A percentile compares a stretch with the other conserved stretches of the same genome.
Conservation (phyloP, 1,284 basidiomycete species). For the Cystobasidium pallidum region DNA sequence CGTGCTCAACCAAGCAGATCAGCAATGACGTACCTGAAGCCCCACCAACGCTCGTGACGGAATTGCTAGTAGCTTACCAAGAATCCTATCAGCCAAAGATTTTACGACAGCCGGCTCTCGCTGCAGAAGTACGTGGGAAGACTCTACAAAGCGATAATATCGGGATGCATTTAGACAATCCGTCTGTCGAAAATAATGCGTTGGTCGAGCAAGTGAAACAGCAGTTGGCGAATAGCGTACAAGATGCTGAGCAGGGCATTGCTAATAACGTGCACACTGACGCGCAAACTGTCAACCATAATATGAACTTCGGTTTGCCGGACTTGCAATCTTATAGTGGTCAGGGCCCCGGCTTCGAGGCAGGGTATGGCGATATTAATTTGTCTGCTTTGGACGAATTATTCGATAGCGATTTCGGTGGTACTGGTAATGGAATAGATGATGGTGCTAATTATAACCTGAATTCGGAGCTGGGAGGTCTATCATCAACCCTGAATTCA, state of each 20-base stretch:
- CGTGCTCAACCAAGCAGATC: neutral
- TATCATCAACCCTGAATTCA: neutral
- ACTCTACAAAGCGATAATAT: neutral
- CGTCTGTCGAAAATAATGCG: neutral
- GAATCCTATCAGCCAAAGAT: slow-evolving; percentile 1
- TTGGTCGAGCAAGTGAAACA: neutral
- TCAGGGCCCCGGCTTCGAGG: slow-evolving; percentile 4
- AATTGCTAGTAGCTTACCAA: slow-evolving; percentile 20
- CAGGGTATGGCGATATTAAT: slow-evolving; percentile 32
- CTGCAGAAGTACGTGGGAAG: neutral
- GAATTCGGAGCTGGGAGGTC: neutral
- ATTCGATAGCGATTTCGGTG: slow-evolving; percentile 31
- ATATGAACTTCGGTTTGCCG: slow-evolving; percentile 5
- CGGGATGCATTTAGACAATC: neutral
- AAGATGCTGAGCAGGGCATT: neutral
- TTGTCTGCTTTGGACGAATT: slow-evolving; percentile 39
- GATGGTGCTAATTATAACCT: neutral
- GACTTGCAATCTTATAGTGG: neutral
- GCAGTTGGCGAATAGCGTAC: neutral
- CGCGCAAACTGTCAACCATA: neutral
- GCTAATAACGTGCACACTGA: neutral
- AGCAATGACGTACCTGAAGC: neutral
- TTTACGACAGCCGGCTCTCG: neutral
- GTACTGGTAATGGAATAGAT: neutral
- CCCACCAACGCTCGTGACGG: neutral